Evolutionary conservation across 192 early-diverging fungal genomes (phyloP), one percentile per base, ranked within the genome.

Genomic region (Coemansia sp.): DNA sequence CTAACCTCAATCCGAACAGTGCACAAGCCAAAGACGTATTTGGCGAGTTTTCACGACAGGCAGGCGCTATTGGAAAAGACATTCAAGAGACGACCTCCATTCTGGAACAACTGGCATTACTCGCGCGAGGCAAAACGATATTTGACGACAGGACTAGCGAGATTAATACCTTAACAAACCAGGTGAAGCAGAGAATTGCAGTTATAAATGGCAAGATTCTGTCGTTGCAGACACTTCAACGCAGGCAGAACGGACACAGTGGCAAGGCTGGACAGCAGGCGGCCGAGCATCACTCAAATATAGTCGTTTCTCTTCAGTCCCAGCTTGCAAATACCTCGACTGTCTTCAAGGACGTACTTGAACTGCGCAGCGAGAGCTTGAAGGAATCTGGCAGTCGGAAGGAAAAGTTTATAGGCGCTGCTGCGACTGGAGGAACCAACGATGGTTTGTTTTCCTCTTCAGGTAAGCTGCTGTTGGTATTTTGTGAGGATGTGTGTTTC

Each of bases 91-190:
- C 93, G 9, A 84, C 95, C 5, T 73, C 84, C 10, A 88, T 94
- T 67, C 85, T 99, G 22, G 90, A 93, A 57, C 92, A 94, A 62
- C 83, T 99, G 17, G 91, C 93, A 36, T 85, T 76, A 67, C 70
- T 99, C 67, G 97, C 97, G n/a, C 94, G 95, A 59, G 83, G 93
- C 56, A 95, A 95, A 75, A 93, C 96, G 3, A 78, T 99, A 62
- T 98, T 99, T 67, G 96, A 99, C 76, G 98, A 99, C 83, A 89
- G 88, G 71, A 94, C 96, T 11, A 86, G 88, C 9, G 96, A 99
- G 67, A 98, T 99, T 64, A 95, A 92, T 63, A 91, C 95, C 78
- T 86, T 99, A 63, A 93, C 94, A 15, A 89, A 90, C 46, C 71
- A 82, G 36, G 96, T 98, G 70, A 98, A 98, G 74, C 93, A 96